phyloP scores from a whole-genome alignment of 2,329 filamentous ascomycete species.

The Penicillium sp. region DNA sequence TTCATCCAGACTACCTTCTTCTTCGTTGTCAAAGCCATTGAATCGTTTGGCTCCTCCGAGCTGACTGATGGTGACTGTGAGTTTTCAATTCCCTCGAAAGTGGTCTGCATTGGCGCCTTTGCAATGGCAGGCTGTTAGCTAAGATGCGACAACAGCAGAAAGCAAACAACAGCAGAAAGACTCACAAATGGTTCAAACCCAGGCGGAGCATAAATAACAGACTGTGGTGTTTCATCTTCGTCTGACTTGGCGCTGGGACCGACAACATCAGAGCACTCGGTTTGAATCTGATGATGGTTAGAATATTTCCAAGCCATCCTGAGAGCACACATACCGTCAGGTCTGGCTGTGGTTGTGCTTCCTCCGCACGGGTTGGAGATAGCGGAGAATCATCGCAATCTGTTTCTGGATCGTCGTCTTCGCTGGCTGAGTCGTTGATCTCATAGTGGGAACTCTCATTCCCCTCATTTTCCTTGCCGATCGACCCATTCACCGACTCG shows the following conservation, averaged over 20 bases:
- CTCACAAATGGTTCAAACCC: constrained; percentile 79
- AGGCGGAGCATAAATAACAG: constrained; percentile 86
- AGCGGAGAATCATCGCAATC: constrained; percentile 1
- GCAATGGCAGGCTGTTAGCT: constrained; percentile 3
- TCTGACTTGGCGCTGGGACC: constrained; percentile 49
- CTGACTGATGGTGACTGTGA: constrained; percentile 12
- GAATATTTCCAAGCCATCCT: not conserved
- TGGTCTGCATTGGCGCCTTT: constrained; percentile 6
- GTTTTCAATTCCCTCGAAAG: constrained; percentile 9
- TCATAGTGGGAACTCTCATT: constrained; percentile 6
- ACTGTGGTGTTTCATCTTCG: constrained; percentile 72
- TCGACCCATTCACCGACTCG: constrained; percentile 6
- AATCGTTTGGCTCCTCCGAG: constrained; percentile 8
- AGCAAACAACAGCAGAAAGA: constrained; percentile 6
- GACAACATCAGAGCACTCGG: constrained; percentile 18
- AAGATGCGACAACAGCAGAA: not conserved
- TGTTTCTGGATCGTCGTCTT: not conserved
- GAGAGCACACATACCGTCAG: constrained; percentile 25
- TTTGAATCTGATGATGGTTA: constrained; percentile 32
- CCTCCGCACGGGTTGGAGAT: constrained; percentile 3
- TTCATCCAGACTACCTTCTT: constrained; percentile 17
- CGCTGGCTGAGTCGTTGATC: not conserved
- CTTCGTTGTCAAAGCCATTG: constrained; percentile 5
- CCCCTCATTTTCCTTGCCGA: not conserved
- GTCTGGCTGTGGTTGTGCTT: constrained; percentile 15